Conservation (phyloP, 202 grass and related monocot species). For the Brachypodium distachyon region DNA sequence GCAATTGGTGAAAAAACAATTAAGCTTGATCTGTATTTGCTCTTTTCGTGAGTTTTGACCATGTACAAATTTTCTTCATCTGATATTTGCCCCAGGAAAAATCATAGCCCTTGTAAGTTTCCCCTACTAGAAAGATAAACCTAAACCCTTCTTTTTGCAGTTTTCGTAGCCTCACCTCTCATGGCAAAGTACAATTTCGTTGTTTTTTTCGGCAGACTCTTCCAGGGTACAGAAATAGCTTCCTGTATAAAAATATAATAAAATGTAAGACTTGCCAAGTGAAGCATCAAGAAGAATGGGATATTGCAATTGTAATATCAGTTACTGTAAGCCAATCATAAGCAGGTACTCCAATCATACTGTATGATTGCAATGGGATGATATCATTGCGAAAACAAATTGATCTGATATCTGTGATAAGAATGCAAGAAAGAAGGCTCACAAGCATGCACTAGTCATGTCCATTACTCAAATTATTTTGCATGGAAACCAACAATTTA, state of each 20-base stretch:
- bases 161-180: conserved; percentile 44
- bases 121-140: neutral
- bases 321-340: neutral
- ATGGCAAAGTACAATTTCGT: conserved; percentile 69
- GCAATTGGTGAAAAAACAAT: neutral
- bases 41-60: too few species aligned
- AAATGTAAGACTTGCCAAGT: neutral
- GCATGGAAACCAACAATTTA: neutral
- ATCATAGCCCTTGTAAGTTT: neutral
- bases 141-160: neutral
- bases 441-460: neutral
- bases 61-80: neutral
- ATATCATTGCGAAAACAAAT: neutral
- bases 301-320: neutral
- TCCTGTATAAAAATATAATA: conserved; percentile 31
- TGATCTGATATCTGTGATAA: neutral
- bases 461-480: neutral
- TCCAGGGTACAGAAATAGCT: conserved; percentile 78
- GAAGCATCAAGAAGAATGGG: neutral
- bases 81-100: neutral
- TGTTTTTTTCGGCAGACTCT: conserved; percentile 55
- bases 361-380: neutral
- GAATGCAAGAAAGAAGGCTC: neutral
- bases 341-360: neutral
- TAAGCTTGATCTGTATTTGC: neutral